phyloP scores from a whole-genome alignment of 2,329 filamentous ascomycete genomes.

The Hirsutella rhossiliensis region DNA sequence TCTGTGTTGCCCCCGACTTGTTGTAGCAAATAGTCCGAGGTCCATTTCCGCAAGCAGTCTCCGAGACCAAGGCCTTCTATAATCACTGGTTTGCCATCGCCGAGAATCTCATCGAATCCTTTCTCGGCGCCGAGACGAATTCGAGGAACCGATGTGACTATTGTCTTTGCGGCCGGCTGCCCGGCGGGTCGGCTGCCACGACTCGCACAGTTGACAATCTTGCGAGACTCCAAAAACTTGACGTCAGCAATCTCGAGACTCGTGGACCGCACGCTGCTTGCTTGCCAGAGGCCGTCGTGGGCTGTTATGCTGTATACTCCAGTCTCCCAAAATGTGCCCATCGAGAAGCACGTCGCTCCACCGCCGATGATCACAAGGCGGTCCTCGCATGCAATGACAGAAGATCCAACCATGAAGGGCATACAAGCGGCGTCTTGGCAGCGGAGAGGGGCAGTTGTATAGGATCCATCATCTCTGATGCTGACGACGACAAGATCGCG shows the following conservation, averaged over 20 bases:
- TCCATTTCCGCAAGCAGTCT: conserved; percentile 56
- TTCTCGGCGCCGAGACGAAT: conserved; percentile 35
- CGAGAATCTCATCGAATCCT: conserved; percentile 50
- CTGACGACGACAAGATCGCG: conserved; percentile 14
- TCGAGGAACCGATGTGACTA: conserved; percentile 31
- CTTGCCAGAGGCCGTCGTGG: neutral
- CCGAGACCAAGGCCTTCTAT: conserved; percentile 57
- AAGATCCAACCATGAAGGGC: conserved; percentile 63
- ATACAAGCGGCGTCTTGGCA: conserved; percentile 3
- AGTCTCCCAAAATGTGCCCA: conserved; percentile 75
- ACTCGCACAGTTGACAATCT: conserved; percentile 6
- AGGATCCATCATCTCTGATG: conserved; percentile 21
- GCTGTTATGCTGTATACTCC: conserved; percentile 34
- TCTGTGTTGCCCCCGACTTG: conserved; percentile 49
- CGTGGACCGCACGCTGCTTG: neutral
- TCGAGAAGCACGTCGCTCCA: conserved; percentile 81
- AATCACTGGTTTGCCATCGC: conserved; percentile 41
- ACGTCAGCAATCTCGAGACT: neutral
- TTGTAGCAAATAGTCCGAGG: conserved; percentile 50
- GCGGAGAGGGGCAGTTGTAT: conserved; percentile 3
- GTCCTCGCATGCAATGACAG: conserved; percentile 34
- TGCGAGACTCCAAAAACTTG: conserved; percentile 15
- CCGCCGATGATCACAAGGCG: conserved; percentile 59
- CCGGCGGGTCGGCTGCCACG: neutral
- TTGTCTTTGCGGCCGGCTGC: conserved; percentile 5